Percentiles rank a stretch among this genome's conserved stretches.
Conservation (phyloP, 1,139 yeast genomes). For the Chernovozyma sophiae-reginae region DNA sequence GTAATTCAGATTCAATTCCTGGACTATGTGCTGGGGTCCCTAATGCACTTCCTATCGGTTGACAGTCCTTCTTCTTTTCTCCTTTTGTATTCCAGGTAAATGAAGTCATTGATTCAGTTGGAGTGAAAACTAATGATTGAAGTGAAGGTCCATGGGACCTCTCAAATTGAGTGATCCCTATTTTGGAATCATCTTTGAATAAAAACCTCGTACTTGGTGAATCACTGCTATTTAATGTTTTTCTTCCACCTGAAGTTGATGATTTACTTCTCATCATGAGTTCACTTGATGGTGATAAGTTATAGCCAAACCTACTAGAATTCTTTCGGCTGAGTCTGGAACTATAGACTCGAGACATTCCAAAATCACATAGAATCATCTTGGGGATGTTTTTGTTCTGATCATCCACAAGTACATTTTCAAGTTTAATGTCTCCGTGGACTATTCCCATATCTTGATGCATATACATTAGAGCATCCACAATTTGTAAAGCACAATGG, state of each 20-base stretch:
- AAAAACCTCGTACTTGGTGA: conserved; percentile 22
- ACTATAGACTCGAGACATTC: conserved; percentile 55
- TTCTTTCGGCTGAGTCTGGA: conserved; percentile 24
- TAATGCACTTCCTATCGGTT: background rate
- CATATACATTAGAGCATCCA: conserved; percentile 63
- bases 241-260: conserved; percentile 30
- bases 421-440: conserved; percentile 88
- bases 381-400: conserved; percentile 21
- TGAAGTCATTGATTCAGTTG: conserved; percentile 17
- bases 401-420: conserved; percentile 66
- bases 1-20: conserved; percentile 39
- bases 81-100: background rate
- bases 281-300: background rate
- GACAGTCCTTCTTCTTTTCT: background rate
- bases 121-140: conserved; percentile 33
- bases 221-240: conserved; percentile 35
- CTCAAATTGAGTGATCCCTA: conserved; percentile 27
- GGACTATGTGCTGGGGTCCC: background rate
- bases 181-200: conserved; percentile 29
- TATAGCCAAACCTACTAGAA: conserved; percentile 1
- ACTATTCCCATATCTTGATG: conserved; percentile 65
- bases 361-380: conserved; percentile 77
- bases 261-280: conserved; percentile 46
- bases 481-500: conserved; percentile 49
- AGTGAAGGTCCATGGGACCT: conserved; percentile 34